These are phyloP conservation scores for Trichophyton mentagrophytes DNA, from an alignment of 2,329 filamentous ascomycete genomes.

Conservation along the genomic window DNA sequence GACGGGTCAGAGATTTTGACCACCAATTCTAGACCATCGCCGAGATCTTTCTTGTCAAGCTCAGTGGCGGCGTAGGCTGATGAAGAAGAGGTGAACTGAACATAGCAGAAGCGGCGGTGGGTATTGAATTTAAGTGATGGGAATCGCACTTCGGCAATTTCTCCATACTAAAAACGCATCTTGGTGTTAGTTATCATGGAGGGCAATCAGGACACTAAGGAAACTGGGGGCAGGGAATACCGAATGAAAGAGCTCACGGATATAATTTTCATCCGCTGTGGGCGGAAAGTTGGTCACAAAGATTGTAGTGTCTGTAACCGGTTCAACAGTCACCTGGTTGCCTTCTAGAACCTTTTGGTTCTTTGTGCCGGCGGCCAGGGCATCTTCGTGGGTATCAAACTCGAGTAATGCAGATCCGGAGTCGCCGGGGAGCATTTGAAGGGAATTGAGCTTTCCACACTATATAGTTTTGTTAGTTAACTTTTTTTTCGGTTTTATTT, in stretches of 20 bases:
- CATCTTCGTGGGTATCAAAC: constrained; percentile 69
- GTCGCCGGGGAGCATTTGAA: constrained; percentile 54
- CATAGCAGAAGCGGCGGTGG: constrained; percentile 85
- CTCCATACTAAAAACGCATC: constrained; percentile 47
- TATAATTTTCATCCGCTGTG: constrained; percentile 36
- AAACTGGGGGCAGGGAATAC: constrained; percentile 17
- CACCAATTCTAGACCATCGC: constrained; percentile 54
- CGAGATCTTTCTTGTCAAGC: constrained; percentile 58
- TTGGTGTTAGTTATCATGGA: background rate
- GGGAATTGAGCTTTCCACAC: constrained; percentile 69
- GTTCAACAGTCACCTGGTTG: constrained; percentile 57
- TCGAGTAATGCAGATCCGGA: constrained; percentile 67
- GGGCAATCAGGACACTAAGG: background rate
- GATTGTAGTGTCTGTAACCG: constrained; percentile 66
- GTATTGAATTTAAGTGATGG: constrained; percentile 84
- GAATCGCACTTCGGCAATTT: constrained; percentile 74
- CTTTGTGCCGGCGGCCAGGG: constrained; percentile 64
- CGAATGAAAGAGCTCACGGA: constrained; percentile 46
- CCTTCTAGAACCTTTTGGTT: constrained; percentile 69
- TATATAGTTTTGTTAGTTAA: constrained; percentile 7
- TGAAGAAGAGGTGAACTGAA: constrained; percentile 65
- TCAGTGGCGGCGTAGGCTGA: constrained; percentile 58
- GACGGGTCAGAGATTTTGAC: constrained; percentile 76
- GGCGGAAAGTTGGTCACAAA: constrained; percentile 83
- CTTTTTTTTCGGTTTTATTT: background rate